Conservation (phyloP, 2,329 filamentous ascomycete species). For the Neurospora crassa region DNA sequence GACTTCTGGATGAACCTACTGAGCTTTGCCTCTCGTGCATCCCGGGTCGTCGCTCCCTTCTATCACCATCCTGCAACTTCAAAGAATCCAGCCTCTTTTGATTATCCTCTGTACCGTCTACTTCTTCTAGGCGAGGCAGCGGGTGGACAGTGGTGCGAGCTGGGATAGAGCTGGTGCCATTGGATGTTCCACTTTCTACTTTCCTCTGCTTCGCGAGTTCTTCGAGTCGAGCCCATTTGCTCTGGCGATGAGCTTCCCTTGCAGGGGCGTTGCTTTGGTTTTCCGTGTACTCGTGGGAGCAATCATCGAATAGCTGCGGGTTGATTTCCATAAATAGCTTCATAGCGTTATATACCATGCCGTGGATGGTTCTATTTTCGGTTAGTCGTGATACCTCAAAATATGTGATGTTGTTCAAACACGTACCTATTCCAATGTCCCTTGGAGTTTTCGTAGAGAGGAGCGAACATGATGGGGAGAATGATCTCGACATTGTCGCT, state of each 20-base stretch:
- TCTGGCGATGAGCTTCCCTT: slow-evolving; percentile 70
- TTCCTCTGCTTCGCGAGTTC: slow-evolving; percentile 69
- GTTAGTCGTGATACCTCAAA: slow-evolving; percentile 23
- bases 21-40: slow-evolving; percentile 53
- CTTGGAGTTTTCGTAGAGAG: slow-evolving; percentile 97
- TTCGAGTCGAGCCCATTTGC: slow-evolving; percentile 79
- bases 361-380: slow-evolving; percentile 75
- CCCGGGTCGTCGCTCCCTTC: slow-evolving; percentile 40
- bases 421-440: slow-evolving; percentile 95
- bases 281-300: slow-evolving; percentile 95
- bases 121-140: slow-evolving; percentile 56
- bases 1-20: slow-evolving; percentile 42
- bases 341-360: slow-evolving; percentile 99
- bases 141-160: slow-evolving; percentile 22
- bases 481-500: slow-evolving; percentile 99
- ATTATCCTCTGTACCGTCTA: slow-evolving; percentile 74
- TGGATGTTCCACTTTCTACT: slow-evolving; percentile 27
- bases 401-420: not conserved
- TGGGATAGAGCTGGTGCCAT: slow-evolving; percentile 23
- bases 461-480: slow-evolving; percentile 97
- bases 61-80: slow-evolving; percentile 76
- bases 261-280: slow-evolving; percentile 87
- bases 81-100: slow-evolving; percentile 82
- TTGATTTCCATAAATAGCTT: slow-evolving; percentile 99
- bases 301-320: slow-evolving; percentile 95